These are phyloP conservation scores for Avena eriantha DNA, from an alignment of 176 grass and related monocot species.

Conservation along the genomic window DNA sequence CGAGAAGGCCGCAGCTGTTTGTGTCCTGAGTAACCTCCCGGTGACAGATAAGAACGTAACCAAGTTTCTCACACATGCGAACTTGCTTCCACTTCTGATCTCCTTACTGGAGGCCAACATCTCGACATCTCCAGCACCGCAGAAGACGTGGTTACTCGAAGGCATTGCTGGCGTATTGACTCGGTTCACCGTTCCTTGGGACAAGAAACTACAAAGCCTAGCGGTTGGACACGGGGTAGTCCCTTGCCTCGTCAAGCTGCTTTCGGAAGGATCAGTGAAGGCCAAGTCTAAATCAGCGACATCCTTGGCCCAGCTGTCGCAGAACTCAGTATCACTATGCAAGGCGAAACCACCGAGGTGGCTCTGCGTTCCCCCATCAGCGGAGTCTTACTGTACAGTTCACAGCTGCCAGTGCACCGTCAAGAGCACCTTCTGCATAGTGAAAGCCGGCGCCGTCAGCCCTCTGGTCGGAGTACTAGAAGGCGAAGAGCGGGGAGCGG, in stretches of 20 bases:
- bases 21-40: conserved; percentile 77
- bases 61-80: conserved; percentile 65
- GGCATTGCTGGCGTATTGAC: conserved; percentile 70
- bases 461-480: conserved; percentile 68
- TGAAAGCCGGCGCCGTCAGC: conserved; percentile 66
- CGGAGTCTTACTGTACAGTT: conserved; percentile 70
- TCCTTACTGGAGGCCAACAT: conserved; percentile 58
- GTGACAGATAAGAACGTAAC: conserved; percentile 71
- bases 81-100: conserved; percentile 72
- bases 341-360: conserved; percentile 63
- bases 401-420: conserved; percentile 67
- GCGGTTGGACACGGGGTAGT: conserved; percentile 67
- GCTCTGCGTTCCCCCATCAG: conserved; percentile 65
- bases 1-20: conserved; percentile 71
- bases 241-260: conserved; percentile 71
- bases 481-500: conserved; percentile 65
- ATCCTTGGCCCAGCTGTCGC: conserved; percentile 76
- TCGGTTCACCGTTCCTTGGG: conserved; percentile 76
- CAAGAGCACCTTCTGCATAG: conserved; percentile 79
- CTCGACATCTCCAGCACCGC: conserved; percentile 25
- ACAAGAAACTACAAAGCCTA: conserved; percentile 76
- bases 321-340: conserved; percentile 51
- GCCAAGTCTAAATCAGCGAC: conserved; percentile 81
- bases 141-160: conserved; percentile 63
- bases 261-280: conserved; percentile 65